Evolutionary conservation across 2,329 filamentous ascomycete species (phyloP), one percentile per base, ranked within the genome.

Genomic region (Arthroderma sp.): DNA sequence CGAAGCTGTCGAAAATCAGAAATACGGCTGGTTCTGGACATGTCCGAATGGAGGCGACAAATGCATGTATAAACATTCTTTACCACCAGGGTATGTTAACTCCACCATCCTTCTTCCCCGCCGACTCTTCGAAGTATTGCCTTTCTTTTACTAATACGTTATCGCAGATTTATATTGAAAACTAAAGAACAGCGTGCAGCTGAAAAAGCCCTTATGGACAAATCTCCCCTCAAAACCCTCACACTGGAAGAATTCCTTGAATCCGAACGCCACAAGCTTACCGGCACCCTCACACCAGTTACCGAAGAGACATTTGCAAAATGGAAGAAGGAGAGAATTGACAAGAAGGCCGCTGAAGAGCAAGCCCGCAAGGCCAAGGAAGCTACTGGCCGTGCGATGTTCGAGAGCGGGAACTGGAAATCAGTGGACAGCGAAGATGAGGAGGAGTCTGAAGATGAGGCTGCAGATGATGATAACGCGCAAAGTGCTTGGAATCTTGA

Each of bases 1-100:
- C 61, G 81, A 88, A 54, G 91, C 91, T 28, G 91, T 98, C 50
- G 91, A 98, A 68, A 91, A 98, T 61, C 85, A 87, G 57, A 98
- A 96, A 67, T 98, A 98, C 58, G 91, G 91, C 50, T 98, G 91
- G 91, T 96, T 98, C 69, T 98, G 91, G 91, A 74, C 80, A 48
- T 98, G 91, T 75, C 91, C 91, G 39, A 96, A 96, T 59, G 88
- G 87, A 52, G 89, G 85, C 51, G 83, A 98, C 61, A 85, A 94
- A 67, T 98, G 91, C 83, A 96, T 91, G 82, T 98, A 98, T 63
- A 88, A 84, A 68, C 91, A 98, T 65, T 87, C 84, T 58, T 74
- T 98, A 57, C 91, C 93, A 55, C 84, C 88, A 59, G 91, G 91
- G 85, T 93, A 78, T 59, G 83, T 77, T 32, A 22, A 22, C 15